Evolutionary conservation across 1,284 basidiomycete genomes (phyloP).

Genomic region (Sanghuangporus sanghuang): DNA sequence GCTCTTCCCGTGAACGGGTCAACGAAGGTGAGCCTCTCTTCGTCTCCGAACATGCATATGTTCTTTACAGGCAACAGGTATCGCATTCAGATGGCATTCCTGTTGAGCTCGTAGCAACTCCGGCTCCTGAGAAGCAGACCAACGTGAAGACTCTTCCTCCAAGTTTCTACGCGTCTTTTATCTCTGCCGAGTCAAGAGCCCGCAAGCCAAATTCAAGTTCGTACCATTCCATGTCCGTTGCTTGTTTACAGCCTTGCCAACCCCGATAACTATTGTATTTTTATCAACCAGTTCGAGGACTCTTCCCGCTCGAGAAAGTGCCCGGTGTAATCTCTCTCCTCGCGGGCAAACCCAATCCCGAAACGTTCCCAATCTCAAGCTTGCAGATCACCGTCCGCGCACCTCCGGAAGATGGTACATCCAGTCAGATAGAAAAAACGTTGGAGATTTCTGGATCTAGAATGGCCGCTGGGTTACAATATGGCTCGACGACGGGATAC

Average conservation of each 20-base stretch:
- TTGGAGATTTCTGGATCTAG: conserved; percentile 51
- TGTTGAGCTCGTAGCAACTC: background rate
- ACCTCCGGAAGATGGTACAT: conserved; percentile 15
- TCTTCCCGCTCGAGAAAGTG: conserved; percentile 72
- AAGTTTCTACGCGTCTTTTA: conserved; percentile 47
- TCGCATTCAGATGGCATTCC: conserved; percentile 16
- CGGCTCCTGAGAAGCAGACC: background rate
- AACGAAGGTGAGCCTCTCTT: background rate
- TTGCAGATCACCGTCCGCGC: conserved; percentile 53
- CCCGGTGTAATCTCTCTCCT: conserved; percentile 85
- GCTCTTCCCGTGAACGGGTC: background rate
- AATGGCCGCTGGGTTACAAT: conserved; percentile 68
- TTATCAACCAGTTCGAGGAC: conserved; percentile 42
- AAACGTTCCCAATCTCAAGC: conserved; percentile 84
- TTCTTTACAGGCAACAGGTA: background rate
- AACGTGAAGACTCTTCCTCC: conserved; percentile 37
- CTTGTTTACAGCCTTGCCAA: background rate
- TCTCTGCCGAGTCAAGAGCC: conserved; percentile 53
- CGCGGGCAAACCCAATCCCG: conserved; percentile 85
- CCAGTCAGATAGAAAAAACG: conserved; percentile 36
- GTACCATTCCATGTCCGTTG: conserved; percentile 22
- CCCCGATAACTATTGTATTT: background rate
- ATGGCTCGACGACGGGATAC: conserved; percentile 73
- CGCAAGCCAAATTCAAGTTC: conserved; percentile 58
- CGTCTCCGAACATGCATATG: background rate